These are phyloP conservation scores for Botrytis galanthina DNA, from an alignment of 2,329 filamentous ascomycete genomes.

Conservation along the genomic window DNA sequence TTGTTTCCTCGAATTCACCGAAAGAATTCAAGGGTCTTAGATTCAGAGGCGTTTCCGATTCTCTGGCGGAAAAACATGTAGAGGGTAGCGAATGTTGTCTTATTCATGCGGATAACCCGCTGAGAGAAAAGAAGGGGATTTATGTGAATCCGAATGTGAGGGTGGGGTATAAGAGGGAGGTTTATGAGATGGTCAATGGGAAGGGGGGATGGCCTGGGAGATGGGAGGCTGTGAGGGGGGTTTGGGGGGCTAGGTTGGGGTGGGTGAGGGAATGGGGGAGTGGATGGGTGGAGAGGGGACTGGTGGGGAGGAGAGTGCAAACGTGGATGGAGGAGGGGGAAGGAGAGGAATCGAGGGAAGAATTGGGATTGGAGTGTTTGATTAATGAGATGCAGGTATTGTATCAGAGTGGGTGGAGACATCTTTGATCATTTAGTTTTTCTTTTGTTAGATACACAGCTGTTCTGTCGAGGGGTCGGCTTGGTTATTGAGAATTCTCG, in stretches of 20 bases:
- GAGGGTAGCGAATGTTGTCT: constrained; percentile 82
- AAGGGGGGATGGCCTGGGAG: constrained; percentile 22
- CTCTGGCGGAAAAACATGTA: constrained; percentile 58
- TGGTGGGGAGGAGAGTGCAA: background rate
- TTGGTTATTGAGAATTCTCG: background rate
- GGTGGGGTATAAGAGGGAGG: constrained; percentile 59
- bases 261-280: background rate
- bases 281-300: background rate
- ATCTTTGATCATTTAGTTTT: constrained; percentile 37
- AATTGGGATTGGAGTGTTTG: constrained; percentile 35
- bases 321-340: background rate
- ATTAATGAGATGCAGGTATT: constrained; percentile 61
- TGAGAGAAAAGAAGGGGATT: constrained; percentile 56
- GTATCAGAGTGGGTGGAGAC: constrained; percentile 56
- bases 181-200: constrained; percentile 41
- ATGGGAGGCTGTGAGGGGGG: background rate
- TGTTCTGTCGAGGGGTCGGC: background rate
- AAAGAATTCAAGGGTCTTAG: constrained; percentile 40
- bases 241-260: constrained; percentile 9
- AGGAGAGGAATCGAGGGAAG: background rate
- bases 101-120: constrained; percentile 60
- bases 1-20: background rate
- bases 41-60: constrained; percentile 62
- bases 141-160: constrained; percentile 67
- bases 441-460: background rate